A percentile compares a stretch with the other conserved stretches of the same genome.
Evolutionary conservation across 2,329 filamentous ascomycete species (phyloP).

Genomic region (Cytospora piceae): DNA sequence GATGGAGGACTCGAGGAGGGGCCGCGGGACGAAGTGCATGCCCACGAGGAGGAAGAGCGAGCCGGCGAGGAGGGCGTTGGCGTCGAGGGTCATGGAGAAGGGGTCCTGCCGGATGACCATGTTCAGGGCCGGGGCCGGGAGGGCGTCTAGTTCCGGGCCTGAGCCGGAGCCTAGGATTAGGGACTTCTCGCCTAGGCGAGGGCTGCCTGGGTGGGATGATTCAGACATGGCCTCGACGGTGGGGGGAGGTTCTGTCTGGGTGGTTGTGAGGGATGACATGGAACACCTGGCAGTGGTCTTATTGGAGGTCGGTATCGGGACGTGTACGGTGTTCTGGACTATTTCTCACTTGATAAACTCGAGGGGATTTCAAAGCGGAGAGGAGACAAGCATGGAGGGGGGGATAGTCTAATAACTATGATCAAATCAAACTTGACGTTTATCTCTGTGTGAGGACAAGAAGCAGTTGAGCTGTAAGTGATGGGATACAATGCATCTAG

Average conservation of each 20-base stretch:
- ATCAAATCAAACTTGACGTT: conserved; percentile 9
- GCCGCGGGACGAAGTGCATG: conserved; percentile 55
- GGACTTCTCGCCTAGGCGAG: conserved; percentile 23
- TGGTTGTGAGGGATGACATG: conserved; percentile 16
- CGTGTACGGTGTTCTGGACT: neutral
- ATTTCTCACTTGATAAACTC: conserved; percentile 1
- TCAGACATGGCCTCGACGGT: neutral
- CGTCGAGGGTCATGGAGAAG: conserved; percentile 58
- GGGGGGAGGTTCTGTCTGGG: conserved; percentile 12
- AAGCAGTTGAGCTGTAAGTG: neutral
- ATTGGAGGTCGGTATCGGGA: neutral
- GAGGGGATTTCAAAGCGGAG: neutral
- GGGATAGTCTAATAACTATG: conserved; percentile 29
- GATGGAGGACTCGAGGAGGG: conserved; percentile 54
- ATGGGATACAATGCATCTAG: neutral
- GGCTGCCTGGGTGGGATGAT: conserved; percentile 1
- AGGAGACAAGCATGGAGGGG: neutral
- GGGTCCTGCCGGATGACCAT: conserved; percentile 54
- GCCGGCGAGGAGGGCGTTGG: conserved; percentile 50
- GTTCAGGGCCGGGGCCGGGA: conserved; percentile 41
- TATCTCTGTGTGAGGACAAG: neutral
- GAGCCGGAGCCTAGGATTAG: conserved; percentile 16
- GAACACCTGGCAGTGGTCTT: neutral
- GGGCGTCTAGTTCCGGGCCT: conserved; percentile 25
- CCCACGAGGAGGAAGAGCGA: conserved; percentile 52